Evolutionary conservation across 2,329 filamentous ascomycete species (phyloP).

Genomic region (Polychaeton citri): DNA sequence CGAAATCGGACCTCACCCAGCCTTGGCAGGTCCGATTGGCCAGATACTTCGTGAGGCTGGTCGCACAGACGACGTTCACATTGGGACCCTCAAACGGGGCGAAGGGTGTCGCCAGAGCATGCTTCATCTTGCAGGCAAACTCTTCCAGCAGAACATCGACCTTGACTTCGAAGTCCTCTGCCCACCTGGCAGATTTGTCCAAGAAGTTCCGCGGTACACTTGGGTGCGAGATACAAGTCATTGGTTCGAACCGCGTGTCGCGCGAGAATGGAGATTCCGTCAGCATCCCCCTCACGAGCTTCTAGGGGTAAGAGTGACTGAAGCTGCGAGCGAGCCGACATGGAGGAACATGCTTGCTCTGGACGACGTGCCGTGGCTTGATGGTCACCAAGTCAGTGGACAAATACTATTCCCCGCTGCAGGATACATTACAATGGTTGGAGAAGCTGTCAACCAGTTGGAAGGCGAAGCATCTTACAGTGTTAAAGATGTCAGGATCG

Average conservation of each 20-base stretch:
- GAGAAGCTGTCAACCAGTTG: constrained; percentile 2
- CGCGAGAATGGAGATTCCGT: constrained; percentile 1
- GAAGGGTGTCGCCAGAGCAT: neutral
- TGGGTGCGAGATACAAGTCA: constrained; percentile 1
- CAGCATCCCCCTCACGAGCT: neutral
- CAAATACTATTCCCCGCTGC: constrained; percentile 5
- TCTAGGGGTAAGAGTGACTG: neutral
- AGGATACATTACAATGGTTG: constrained; percentile 3
- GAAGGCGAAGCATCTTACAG: neutral
- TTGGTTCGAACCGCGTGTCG: constrained; percentile 3
- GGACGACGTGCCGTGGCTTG: constrained; percentile 3
- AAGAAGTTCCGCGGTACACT: neutral
- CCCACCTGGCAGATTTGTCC: neutral
- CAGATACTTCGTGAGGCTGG: constrained; percentile 16
- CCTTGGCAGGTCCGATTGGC: constrained; percentile 26
- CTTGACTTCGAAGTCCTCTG: neutral
- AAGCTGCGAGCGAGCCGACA: neutral
- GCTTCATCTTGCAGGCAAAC: neutral
- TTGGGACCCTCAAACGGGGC: neutral
- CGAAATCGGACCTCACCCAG: constrained; percentile 35
- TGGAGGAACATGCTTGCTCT: constrained; percentile 1
- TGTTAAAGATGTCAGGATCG: neutral
- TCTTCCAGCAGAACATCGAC: neutral
- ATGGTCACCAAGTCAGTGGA: constrained; percentile 3
- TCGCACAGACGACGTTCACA: neutral